Conservation (phyloP, 495 filamentous ascomycete species). For the Xylaria telfairii region DNA sequence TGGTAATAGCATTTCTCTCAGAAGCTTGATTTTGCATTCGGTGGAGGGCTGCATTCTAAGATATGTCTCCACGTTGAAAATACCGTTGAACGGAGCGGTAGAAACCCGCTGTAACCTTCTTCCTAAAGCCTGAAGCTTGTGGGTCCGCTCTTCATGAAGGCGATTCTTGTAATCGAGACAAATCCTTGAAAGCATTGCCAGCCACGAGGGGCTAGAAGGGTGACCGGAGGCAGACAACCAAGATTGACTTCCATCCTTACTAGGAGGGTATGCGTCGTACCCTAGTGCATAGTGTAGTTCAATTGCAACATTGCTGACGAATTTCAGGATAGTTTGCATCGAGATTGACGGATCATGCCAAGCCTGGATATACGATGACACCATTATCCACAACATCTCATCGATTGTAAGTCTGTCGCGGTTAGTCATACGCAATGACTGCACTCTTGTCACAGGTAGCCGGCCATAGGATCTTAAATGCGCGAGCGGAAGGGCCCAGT, state of each 20-base stretch:
- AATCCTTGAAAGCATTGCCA: conserved; percentile 7
- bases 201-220: background rate
- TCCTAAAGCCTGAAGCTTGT: conserved; percentile 9
- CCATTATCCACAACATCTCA: conserved; percentile 14
- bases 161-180: conserved; percentile 11
- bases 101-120: background rate
- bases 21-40: conserved; percentile 11
- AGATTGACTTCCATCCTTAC: too few species aligned
- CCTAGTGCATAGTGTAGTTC: conserved; percentile 13
- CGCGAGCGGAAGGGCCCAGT: conserved; percentile 42
- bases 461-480: conserved; percentile 44
- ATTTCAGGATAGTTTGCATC: background rate
- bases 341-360: conserved; percentile 10
- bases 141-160: conserved; percentile 4
- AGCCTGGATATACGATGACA: conserved; percentile 6
- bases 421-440: conserved; percentile 1
- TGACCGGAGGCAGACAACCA: background rate
- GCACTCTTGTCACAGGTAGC: conserved; percentile 10
- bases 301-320: conserved; percentile 17
- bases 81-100: background rate
- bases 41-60: background rate
- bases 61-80: conserved; percentile 14
- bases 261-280: background rate
- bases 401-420: conserved; percentile 16
- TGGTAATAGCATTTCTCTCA: background rate